phyloP scores from a whole-genome alignment of 148 eudicot species.

The Pouteria glomerata region DNA sequence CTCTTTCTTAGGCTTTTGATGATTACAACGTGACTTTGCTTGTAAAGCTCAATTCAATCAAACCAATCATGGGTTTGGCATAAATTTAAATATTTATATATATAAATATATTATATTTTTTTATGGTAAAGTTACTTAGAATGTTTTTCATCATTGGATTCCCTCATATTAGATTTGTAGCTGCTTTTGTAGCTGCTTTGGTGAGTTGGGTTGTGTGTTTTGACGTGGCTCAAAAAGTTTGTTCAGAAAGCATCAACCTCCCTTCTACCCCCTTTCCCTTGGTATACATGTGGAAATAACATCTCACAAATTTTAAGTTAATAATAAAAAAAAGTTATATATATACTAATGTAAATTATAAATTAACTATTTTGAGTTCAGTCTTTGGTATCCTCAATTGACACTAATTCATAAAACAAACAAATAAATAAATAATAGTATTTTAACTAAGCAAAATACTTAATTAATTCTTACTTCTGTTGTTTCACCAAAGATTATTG shows the following conservation, averaged over 20 bases:
- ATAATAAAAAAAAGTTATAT: too few species aligned
- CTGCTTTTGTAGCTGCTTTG: not conserved
- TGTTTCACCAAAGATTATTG: too few species aligned
- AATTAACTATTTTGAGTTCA: too few species aligned
- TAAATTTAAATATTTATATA: not conserved
- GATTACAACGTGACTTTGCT: constrained; percentile 10
- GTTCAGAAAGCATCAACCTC: not conserved
- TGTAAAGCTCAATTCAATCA: constrained; percentile 4
- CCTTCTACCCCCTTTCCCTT: too few species aligned
- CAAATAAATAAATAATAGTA: too few species aligned
- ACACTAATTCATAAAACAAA: too few species aligned
- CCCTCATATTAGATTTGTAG: not conserved
- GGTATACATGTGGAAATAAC: too few species aligned
- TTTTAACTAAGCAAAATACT: too few species aligned
- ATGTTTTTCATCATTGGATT: constrained; percentile 4
- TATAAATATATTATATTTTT: not conserved
- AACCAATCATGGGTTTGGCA: constrained; percentile 1
- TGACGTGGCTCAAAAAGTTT: not conserved
- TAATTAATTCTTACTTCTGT: too few species aligned
- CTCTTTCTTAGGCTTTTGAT: constrained; percentile 4
- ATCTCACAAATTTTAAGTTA: too few species aligned
- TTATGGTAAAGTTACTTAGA: not conserved
- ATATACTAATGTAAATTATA: too few species aligned
- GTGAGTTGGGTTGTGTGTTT: not conserved
- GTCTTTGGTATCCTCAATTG: too few species aligned